These are phyloP conservation scores for Lachnellula subtilissima DNA, from an alignment of 2,329 filamentous ascomycete genomes.

Conservation along the genomic window DNA sequence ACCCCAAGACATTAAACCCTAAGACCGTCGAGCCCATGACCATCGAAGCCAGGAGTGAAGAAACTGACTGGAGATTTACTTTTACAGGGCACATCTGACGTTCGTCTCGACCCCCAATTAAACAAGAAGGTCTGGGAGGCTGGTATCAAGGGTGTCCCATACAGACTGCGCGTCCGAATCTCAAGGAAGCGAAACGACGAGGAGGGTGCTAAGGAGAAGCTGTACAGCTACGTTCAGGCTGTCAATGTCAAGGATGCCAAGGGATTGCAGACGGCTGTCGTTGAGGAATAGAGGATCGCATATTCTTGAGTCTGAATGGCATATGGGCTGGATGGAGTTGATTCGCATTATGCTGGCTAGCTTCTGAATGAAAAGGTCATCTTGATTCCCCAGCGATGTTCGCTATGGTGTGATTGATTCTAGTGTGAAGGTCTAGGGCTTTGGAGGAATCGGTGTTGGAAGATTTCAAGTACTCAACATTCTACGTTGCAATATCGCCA, in stretches of 20 bases:
- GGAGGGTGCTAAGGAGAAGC: constrained; percentile 98
- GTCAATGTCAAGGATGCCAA: constrained; percentile 99
- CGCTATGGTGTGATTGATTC: not conserved
- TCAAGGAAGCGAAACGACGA: constrained; percentile 99
- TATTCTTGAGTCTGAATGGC: constrained; percentile 17
- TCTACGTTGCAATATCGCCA: not conserved
- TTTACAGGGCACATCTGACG: constrained; percentile 83
- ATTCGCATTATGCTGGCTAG: constrained; percentile 29
- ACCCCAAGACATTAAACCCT: not conserved
- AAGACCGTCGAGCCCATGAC: not conserved
- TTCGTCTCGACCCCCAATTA: constrained; percentile 95
- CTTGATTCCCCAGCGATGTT: constrained; percentile 8
- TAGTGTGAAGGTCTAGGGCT: not conserved
- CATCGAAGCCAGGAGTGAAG: not conserved
- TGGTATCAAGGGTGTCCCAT: constrained; percentile 98
- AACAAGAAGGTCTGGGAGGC: constrained; percentile 99
- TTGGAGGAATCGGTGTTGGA: not conserved
- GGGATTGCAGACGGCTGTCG: constrained; percentile 89
- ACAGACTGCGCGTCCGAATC: constrained; percentile 95
- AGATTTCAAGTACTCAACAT: not conserved
- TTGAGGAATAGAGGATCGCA: constrained; percentile 56
- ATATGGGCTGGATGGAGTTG: constrained; percentile 26
- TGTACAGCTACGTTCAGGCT: constrained; percentile 99
- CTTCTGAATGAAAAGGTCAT: constrained; percentile 31
- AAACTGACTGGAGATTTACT: constrained; percentile 17